phyloP scores from a whole-genome alignment of 179 eudicot species.

The Gypsophila paniculata region DNA sequence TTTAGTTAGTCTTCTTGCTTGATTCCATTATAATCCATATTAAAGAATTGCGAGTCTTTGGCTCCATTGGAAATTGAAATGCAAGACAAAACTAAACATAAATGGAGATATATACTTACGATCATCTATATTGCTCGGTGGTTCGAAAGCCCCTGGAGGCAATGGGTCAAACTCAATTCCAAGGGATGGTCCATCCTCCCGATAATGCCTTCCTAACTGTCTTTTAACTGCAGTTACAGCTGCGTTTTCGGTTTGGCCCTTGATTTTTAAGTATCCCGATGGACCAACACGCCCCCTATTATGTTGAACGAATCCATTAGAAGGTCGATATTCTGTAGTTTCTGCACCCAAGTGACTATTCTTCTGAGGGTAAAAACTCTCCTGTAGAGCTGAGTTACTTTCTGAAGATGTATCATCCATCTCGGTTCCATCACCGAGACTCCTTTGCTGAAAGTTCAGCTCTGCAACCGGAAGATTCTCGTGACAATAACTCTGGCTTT shows the following conservation, averaged over 20 bases:
- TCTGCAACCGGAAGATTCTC: slow-evolving; percentile 46
- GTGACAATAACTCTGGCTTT: slow-evolving; percentile 55
- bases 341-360: slow-evolving; percentile 33
- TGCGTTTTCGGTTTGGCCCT: slow-evolving; percentile 68
- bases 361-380: slow-evolving; percentile 33
- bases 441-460: slow-evolving; percentile 43
- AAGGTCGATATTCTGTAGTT: slow-evolving; percentile 39
- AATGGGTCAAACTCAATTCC: slow-evolving; percentile 83
- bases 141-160: slow-evolving; percentile 94
- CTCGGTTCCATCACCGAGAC: slow-evolving; percentile 36
- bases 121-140: slow-evolving; percentile 37
- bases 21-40: background rate
- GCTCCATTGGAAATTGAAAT: background rate
- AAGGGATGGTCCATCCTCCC: slow-evolving; percentile 85
- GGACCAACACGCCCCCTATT: slow-evolving; percentile 56
- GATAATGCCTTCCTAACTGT: slow-evolving; percentile 76
- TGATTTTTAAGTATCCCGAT: slow-evolving; percentile 84
- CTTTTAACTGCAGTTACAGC: slow-evolving; percentile 91
- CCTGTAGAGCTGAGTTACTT: slow-evolving; percentile 54
- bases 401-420: slow-evolving; percentile 74
- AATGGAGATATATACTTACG: slow-evolving; percentile 29
- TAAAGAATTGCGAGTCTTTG: background rate
- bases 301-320: slow-evolving; percentile 33
- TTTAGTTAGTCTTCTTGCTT: too few relatives aligned
- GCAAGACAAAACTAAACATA: background rate